Evolutionary conservation across 2,329 filamentous ascomycete genomes (phyloP).

Genomic region (Chaetomium olivaceum): DNA sequence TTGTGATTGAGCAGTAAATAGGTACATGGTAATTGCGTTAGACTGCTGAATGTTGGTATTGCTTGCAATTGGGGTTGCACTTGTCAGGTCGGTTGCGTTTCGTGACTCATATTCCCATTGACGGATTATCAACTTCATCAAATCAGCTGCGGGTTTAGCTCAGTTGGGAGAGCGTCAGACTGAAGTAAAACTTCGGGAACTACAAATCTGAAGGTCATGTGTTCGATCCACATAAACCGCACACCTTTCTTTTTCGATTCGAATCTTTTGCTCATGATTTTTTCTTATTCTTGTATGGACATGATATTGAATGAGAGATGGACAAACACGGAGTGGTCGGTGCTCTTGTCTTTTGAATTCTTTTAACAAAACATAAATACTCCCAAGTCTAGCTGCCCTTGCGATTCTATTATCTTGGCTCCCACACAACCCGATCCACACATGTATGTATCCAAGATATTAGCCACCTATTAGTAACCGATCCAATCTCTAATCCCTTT

Average conservation of each 20-base stretch:
- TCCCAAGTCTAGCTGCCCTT: no score
- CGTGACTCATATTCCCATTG: not conserved
- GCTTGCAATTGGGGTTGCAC: no score
- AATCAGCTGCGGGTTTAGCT: conserved; percentile 28
- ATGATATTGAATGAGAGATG: no score
- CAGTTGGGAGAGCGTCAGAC: conserved; percentile 32
- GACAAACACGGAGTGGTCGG: not conserved
- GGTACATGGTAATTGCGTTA: conserved; percentile 1
- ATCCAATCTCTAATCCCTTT: not conserved
- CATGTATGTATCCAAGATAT: not conserved
- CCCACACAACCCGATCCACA: not conserved
- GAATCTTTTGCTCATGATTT: not conserved
- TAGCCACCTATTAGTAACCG: not conserved
- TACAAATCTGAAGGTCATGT: conserved; percentile 30
- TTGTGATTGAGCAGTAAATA: not conserved
- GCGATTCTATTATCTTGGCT: not conserved
- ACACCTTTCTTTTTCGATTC: conserved; percentile 1
- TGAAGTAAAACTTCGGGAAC: conserved; percentile 27
- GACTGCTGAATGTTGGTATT: not conserved
- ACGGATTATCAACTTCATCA: not conserved
- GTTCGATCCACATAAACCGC: conserved; percentile 32
- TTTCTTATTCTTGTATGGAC: no score
- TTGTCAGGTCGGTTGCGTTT: not conserved
- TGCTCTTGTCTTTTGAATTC: no score
- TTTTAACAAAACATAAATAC: no score